These are phyloP conservation scores for Calcarisporium arbuscula DNA, from an alignment of 2,329 filamentous ascomycete genomes.

Conservation along the genomic window DNA sequence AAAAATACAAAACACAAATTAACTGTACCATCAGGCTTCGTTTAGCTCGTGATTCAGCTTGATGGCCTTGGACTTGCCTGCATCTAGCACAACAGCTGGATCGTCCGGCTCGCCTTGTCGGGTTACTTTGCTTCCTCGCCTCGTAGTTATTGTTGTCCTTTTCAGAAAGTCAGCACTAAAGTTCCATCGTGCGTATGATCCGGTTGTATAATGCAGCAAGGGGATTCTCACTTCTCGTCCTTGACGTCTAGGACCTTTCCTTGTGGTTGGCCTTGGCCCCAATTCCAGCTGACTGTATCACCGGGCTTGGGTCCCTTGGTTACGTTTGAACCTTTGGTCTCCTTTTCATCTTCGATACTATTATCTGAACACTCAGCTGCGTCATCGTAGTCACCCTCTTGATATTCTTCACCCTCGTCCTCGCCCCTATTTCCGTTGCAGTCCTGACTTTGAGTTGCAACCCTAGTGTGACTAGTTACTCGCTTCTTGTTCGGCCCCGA, in stretches of 20 bases:
- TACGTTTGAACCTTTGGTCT: conserved; percentile 8
- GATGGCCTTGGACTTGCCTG: conserved; percentile 35
- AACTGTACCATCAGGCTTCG: too few species aligned
- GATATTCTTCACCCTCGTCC: conserved; percentile 9
- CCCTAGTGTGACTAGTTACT: too few species aligned
- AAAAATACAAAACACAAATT: too few species aligned
- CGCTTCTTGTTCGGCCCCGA: conserved; percentile 24
- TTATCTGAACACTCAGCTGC: background rate
- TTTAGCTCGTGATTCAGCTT: conserved; percentile 35
- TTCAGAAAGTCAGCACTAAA: background rate
- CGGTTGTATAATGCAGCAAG: background rate
- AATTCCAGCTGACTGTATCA: conserved; percentile 41
- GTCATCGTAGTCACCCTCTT: conserved; percentile 8
- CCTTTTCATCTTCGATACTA: background rate
- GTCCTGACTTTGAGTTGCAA: too few species aligned
- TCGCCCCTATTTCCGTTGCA: conserved; percentile 3
- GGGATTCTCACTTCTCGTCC: conserved; percentile 28
- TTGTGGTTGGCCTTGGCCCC: conserved; percentile 35
- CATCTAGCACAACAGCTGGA: conserved; percentile 36
- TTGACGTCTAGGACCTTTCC: conserved; percentile 40
- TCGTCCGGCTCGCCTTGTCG: conserved; percentile 33
- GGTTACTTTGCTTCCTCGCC: conserved; percentile 33
- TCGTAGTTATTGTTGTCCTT: conserved; percentile 33
- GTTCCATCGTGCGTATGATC: background rate
- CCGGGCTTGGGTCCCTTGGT: conserved; percentile 30